Conservation (phyloP, 2,329 filamentous ascomycete species). For the Paecilomyces sp. region DNA sequence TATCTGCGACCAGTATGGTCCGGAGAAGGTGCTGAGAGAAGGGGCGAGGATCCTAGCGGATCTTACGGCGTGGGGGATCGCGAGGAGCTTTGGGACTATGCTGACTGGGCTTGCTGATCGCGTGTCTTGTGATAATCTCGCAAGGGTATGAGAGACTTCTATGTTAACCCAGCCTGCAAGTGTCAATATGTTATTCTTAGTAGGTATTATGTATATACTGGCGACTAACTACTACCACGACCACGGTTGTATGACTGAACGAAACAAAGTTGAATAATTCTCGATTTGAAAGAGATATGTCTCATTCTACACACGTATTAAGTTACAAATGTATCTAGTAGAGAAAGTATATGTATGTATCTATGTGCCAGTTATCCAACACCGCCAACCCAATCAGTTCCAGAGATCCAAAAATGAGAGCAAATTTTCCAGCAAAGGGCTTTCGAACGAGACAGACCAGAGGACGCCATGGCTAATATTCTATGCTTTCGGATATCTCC, state of each 20-base stretch:
- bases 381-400: not conserved
- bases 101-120: slow-evolving; percentile 24
- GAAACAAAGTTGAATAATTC: no score
- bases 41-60: slow-evolving; percentile 31
- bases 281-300: not conserved
- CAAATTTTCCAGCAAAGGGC: not conserved
- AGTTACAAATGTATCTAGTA: not conserved
- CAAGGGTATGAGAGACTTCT: no score
- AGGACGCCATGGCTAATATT: not conserved
- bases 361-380: not conserved
- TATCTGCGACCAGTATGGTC: slow-evolving; percentile 33
- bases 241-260: no score
- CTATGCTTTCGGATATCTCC: not conserved
- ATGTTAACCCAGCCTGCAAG: no score
- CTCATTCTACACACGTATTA: slow-evolving; percentile 4
- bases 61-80: slow-evolving; percentile 28
- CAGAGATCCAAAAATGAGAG: not conserved
- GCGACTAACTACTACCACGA: no score
- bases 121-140: not conserved
- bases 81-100: slow-evolving; percentile 24
- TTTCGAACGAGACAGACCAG: not conserved
- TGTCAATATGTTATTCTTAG: no score
- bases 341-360: not conserved
- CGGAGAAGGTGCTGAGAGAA: slow-evolving; percentile 29
- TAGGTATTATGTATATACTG: no score